Percentiles rank a stretch among this genome's conserved stretches.
Evolutionary conservation across 129 eudicot genomes (phyloP).

Genomic region (Saussurea involucrata): DNA sequence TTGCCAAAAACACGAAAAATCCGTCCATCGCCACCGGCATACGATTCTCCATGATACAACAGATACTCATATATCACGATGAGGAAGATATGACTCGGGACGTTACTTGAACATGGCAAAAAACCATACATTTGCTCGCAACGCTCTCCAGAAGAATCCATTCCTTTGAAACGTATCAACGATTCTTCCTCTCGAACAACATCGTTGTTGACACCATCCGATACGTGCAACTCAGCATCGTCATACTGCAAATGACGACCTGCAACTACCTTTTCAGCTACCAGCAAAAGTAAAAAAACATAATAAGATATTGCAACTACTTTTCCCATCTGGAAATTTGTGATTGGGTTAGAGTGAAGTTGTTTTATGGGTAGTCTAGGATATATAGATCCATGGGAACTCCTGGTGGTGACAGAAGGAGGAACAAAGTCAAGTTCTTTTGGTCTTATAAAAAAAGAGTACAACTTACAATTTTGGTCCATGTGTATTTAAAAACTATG

Average conservation of each 20-base stretch:
- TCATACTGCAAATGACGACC: conserved; percentile 19
- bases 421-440: background rate
- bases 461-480: background rate
- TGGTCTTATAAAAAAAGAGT: background rate
- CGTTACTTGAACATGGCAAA: conserved; percentile 66
- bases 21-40: conserved; percentile 62
- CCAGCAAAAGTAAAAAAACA: conserved; percentile 13
- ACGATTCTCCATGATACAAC: conserved; percentile 58
- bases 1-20: conserved; percentile 72
- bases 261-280: conserved; percentile 11
- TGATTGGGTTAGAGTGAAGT: background rate
- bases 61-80: conserved; percentile 67
- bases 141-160: conserved; percentile 18
- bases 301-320: background rate
- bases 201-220: conserved; percentile 36
- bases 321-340: conserved; percentile 16
- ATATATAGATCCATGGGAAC: background rate
- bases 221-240: conserved; percentile 14
- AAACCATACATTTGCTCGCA: conserved; percentile 78
- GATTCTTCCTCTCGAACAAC: background rate
- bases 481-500: background rate
- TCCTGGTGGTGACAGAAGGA: background rate
- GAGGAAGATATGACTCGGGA: conserved; percentile 54
- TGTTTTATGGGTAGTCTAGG: background rate
- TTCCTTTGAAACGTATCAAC: conserved; percentile 20